Evolutionary conservation across 352 stramenopile genomes (phyloP).

Genomic region (Globisporangium paroecandrum): DNA sequence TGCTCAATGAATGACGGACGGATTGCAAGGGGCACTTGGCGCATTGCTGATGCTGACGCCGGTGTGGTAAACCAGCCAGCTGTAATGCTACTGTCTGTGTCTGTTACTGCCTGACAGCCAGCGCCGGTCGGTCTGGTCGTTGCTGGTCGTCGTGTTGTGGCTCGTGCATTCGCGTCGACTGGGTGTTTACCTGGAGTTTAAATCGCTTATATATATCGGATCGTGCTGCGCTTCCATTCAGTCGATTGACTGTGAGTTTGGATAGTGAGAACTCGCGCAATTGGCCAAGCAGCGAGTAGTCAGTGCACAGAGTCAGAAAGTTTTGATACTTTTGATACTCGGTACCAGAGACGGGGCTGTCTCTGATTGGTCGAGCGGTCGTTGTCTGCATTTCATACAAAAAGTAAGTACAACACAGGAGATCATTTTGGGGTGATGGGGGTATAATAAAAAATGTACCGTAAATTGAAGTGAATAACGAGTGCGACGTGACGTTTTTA

Average conservation of each 20-base stretch:
- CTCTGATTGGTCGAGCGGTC: too few species aligned
- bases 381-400: too few species aligned
- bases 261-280: not conserved
- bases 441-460: not conserved
- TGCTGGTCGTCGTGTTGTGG: not conserved
- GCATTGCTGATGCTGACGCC: not conserved
- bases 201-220: too few species aligned
- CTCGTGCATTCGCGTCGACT: slow-evolving; percentile 11
- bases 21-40: not conserved
- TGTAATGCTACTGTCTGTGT: not conserved
- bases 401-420: not conserved
- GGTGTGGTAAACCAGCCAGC: not conserved
- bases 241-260: not conserved
- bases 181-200: not conserved
- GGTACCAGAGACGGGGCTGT: not conserved
- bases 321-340: not conserved
- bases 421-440: not conserved
- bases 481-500: not conserved
- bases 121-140: not conserved
- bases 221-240: not conserved
- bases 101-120: slow-evolving; percentile 9
- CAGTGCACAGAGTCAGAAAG: not conserved
- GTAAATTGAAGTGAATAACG: not conserved
- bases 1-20: not conserved
- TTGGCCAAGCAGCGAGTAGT: not conserved